These are phyloP conservation scores for Isabelozyma pseudorhagii DNA, from an alignment of 805 yeast species.

Conservation along the genomic window DNA sequence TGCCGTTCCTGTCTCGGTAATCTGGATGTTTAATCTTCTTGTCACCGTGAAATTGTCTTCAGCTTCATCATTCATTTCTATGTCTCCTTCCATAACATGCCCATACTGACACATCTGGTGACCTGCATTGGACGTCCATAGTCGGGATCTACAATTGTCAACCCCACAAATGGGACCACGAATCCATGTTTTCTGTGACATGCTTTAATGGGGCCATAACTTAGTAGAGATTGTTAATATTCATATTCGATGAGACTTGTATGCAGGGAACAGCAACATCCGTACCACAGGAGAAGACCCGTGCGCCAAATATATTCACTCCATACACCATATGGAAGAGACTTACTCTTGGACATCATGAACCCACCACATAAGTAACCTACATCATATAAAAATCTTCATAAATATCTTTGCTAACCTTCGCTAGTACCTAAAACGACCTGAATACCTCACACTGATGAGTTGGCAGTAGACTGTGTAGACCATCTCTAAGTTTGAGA, in stretches of 20 bases:
- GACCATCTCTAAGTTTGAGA: no score
- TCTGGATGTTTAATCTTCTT: constrained; percentile 49
- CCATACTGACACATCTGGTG: constrained; percentile 84
- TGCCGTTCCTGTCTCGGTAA: constrained; percentile 25
- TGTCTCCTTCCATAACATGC: constrained; percentile 78
- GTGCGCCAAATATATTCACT: neutral
- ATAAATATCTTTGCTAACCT: no score
- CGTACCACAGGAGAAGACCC: neutral
- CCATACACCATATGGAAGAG: no score
- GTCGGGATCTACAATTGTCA: constrained; percentile 79
- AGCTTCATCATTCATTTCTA: constrained; percentile 81
- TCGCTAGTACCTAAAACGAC: no score
- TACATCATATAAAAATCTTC: no score
- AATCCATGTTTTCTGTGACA: constrained; percentile 35
- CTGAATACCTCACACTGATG: no score
- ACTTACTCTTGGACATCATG: no score
- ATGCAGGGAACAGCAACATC: neutral
- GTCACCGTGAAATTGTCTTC: constrained; percentile 54
- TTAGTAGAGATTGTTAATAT: no score
- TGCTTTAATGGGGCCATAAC: neutral
- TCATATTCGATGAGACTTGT: neutral
- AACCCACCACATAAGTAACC: no score
- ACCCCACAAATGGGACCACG: constrained; percentile 86
- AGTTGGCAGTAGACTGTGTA: no score
- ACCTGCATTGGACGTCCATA: constrained; percentile 75